phyloP scores from a whole-genome alignment of 345 rosid genomes.

The Lepidium sativum region DNA sequence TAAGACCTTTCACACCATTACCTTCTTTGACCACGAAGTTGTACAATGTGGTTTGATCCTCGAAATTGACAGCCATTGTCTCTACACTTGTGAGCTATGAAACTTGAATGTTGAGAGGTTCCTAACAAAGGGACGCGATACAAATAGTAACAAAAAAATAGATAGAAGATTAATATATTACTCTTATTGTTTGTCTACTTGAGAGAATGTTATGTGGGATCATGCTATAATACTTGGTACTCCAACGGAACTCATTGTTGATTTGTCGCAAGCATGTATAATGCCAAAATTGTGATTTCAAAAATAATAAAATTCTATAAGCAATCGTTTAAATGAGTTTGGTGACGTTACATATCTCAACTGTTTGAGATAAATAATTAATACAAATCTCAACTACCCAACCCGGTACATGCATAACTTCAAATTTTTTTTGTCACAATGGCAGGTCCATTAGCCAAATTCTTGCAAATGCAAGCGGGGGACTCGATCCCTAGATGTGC shows the following conservation, averaged over 20 bases:
- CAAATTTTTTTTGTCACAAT: too few species aligned
- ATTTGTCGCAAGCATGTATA: conserved; percentile 5
- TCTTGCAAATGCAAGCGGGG: too few species aligned
- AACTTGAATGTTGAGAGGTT: not conserved
- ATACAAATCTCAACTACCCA: not conserved
- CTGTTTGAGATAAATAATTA: not conserved
- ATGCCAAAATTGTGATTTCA: conserved; percentile 1
- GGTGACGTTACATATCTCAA: not conserved
- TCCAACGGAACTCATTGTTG: too few species aligned
- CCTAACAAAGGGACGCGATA: not conserved
- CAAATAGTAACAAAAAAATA: not conserved
- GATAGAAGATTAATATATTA: not conserved
- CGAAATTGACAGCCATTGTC: conserved; percentile 18
- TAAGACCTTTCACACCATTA: conserved; percentile 49
- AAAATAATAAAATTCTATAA: not conserved
- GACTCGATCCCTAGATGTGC: too few species aligned
- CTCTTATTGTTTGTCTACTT: not conserved
- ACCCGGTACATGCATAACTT: not conserved
- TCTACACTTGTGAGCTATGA: not conserved
- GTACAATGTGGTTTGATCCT: conserved; percentile 32
- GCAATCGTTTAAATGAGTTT: not conserved
- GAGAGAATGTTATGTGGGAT: not conserved
- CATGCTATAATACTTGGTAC: too few species aligned
- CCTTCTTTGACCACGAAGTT: conserved; percentile 46
- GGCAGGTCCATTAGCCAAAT: too few species aligned